Conservation (phyloP, 768 basidiomycete genomes). For the Kwoniella botswanensis region DNA sequence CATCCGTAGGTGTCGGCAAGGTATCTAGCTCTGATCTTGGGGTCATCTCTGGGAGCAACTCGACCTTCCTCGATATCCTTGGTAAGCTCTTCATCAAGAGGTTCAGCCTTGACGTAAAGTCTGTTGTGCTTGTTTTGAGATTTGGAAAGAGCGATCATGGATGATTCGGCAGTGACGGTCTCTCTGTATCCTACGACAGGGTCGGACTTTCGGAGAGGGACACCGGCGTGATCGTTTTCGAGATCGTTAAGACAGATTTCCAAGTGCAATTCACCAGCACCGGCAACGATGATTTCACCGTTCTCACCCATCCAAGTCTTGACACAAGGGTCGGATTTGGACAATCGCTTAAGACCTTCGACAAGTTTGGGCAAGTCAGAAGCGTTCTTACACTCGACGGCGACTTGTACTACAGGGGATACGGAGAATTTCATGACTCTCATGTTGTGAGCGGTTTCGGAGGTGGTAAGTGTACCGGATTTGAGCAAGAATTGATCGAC, state of each 20-base stretch:
- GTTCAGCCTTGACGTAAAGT: conserved; percentile 89
- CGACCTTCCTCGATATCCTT: conserved; percentile 87
- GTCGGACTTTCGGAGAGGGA: conserved; percentile 97
- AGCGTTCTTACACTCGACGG: conserved; percentile 99
- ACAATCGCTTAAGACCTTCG: conserved; percentile 99
- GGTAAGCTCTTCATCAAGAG: conserved; percentile 91
- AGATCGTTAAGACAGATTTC: conserved; percentile 99
- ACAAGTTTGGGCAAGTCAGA: conserved; percentile 98
- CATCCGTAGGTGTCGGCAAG: conserved; percentile 96
- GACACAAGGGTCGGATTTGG: conserved; percentile 99
- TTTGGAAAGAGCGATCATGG: conserved; percentile 94
- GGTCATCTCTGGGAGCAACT: conserved; percentile 91
- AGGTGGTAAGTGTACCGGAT: conserved; percentile 95
- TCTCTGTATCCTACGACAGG: conserved; percentile 94
- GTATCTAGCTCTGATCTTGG: conserved; percentile 91
- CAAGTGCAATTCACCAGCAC: conserved; percentile 98
- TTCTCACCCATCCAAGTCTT: conserved; percentile 89
- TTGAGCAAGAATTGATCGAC: conserved; percentile 99
- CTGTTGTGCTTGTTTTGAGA: conserved; percentile 99
- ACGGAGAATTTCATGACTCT: conserved; percentile 99
- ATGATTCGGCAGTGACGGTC: conserved; percentile 94
- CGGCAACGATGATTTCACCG: conserved; percentile 98
- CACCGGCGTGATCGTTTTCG: conserved; percentile 99
- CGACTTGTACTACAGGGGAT: conserved; percentile 97
- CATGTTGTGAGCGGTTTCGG: conserved; percentile 99